A percentile compares a stretch with the other conserved stretches of the same genome.
phyloP scores from a whole-genome alignment of 306 rosid species.

The Alnus glutinosa region DNA sequence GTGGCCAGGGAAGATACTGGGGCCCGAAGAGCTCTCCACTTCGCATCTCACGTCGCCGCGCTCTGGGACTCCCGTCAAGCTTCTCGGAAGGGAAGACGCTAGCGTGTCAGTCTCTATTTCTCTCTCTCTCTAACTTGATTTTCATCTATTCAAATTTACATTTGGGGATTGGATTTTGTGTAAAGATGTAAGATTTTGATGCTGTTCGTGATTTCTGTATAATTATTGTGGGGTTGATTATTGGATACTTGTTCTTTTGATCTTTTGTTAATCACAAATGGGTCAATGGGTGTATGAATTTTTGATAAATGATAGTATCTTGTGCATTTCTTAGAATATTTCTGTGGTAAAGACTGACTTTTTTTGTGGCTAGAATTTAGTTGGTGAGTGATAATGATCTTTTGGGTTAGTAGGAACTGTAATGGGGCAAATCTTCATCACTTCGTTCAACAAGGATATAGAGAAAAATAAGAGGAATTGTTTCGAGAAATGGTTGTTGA shows the following conservation, averaged over 20 bases:
- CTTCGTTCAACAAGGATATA: background rate
- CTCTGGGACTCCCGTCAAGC: slow-evolving; percentile 69
- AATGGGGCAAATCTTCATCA: background rate
- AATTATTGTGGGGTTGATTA: background rate
- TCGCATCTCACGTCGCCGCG: slow-evolving; percentile 68
- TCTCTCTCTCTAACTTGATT: background rate
- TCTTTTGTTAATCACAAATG: background rate
- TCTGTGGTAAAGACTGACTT: background rate
- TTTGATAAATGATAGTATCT: background rate
- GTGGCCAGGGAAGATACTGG: slow-evolving; percentile 71
- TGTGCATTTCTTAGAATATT: background rate
- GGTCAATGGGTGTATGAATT: background rate
- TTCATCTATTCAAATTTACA: background rate
- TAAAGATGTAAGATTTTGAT: background rate
- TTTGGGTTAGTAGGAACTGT: background rate
- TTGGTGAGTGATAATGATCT: background rate
- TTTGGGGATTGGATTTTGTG: background rate
- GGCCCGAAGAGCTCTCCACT: slow-evolving; percentile 55
- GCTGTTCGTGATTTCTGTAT: background rate
- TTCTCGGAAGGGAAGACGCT: slow-evolving; percentile 68
- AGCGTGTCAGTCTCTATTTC: slow-evolving; percentile 50
- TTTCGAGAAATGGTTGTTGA: background rate
- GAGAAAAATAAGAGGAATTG: background rate
- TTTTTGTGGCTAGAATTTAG: background rate
- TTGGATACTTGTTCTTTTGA: background rate